Conservation (phyloP, 2,329 filamentous ascomycete genomes). For the Fusarium hainanense region DNA sequence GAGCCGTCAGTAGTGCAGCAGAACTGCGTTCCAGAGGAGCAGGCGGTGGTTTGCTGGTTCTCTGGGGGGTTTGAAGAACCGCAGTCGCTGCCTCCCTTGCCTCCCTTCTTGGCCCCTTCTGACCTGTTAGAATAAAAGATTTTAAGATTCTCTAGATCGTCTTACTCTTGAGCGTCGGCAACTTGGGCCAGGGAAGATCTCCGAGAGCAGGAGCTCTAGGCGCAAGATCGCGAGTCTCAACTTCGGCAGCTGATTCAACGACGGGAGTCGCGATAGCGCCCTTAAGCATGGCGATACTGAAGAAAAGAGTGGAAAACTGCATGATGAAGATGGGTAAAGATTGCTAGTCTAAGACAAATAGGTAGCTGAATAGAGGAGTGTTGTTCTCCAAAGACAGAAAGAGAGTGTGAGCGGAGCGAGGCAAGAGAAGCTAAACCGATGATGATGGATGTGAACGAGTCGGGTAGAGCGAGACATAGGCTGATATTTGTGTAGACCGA, state of each 20-base stretch:
- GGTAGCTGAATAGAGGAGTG: slow-evolving; percentile 1
- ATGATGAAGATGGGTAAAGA: slow-evolving; percentile 14
- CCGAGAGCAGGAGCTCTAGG: slow-evolving; percentile 10
- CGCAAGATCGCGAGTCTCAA: slow-evolving; percentile 20
- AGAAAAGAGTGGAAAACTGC: slow-evolving; percentile 21
- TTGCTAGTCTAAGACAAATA: not conserved
- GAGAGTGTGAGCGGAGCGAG: slow-evolving; percentile 2
- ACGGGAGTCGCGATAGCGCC: slow-evolving; percentile 22
- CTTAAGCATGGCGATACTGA: slow-evolving; percentile 14
- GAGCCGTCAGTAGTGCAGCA: slow-evolving; percentile 32
- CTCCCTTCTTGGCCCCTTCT: not conserved
- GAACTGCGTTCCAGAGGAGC: slow-evolving; percentile 26
- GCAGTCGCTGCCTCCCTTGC: not conserved
- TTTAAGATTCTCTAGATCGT: not conserved
- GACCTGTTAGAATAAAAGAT: not conserved
- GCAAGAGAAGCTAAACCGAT: not conserved
- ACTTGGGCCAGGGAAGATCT: slow-evolving; percentile 27
- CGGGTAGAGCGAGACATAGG: not conserved
- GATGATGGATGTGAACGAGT: not conserved
- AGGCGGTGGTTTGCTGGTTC: not conserved
- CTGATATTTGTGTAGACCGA: not conserved
- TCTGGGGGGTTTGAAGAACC: not conserved
- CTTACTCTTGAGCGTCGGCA: not conserved
- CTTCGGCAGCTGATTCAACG: not conserved
- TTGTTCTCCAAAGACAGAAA: not conserved